Percentiles rank a stretch among this genome's conserved stretches.
Conservation (phyloP, 1,284 basidiomycete genomes). For the Ganoderma boninense region DNA sequence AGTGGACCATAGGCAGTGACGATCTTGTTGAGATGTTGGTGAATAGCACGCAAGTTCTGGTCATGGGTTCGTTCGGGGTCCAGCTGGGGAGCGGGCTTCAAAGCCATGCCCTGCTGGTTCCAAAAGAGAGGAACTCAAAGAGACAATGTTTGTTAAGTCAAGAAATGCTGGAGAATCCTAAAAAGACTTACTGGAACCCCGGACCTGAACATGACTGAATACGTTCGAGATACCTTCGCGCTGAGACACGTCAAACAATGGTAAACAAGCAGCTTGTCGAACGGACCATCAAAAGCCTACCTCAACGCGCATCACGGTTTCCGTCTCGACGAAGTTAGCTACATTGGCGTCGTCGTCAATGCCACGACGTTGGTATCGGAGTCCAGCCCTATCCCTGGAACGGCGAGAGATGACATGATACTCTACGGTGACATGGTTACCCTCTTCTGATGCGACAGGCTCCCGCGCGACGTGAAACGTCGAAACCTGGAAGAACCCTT, state of each 20-base stretch:
- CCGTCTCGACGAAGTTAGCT: conserved; percentile 94
- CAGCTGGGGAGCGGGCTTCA: conserved; percentile 90
- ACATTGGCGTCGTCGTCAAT: conserved; percentile 88
- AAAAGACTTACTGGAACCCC: conserved; percentile 80
- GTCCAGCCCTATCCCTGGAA: conserved; percentile 91
- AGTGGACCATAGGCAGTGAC: conserved; percentile 79
- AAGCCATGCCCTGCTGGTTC: conserved; percentile 83
- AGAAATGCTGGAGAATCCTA: conserved; percentile 10
- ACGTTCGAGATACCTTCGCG: conserved; percentile 77
- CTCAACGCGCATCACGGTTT: conserved; percentile 85
- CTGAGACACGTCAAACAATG: conserved; percentile 44
- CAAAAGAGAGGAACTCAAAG: conserved; percentile 86
- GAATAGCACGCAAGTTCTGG: conserved; percentile 77
- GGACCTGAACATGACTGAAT: conserved; percentile 88
- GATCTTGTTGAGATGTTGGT: conserved; percentile 79
- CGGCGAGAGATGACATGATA: conserved; percentile 86
- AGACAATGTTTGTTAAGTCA: conserved; percentile 16
- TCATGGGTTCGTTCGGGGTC: conserved; percentile 75
- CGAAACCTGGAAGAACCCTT: conserved; percentile 85
- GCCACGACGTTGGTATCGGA: conserved; percentile 95
- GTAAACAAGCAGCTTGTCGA: not conserved
- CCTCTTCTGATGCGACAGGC: conserved; percentile 54
- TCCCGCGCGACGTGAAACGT: conserved; percentile 70
- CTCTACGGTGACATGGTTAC: conserved; percentile 56
- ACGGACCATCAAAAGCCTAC: conserved; percentile 48